Evolutionary conservation across 2,329 filamentous ascomycete species (phyloP).

Genomic region (Dothiorella sarmentorum): DNA sequence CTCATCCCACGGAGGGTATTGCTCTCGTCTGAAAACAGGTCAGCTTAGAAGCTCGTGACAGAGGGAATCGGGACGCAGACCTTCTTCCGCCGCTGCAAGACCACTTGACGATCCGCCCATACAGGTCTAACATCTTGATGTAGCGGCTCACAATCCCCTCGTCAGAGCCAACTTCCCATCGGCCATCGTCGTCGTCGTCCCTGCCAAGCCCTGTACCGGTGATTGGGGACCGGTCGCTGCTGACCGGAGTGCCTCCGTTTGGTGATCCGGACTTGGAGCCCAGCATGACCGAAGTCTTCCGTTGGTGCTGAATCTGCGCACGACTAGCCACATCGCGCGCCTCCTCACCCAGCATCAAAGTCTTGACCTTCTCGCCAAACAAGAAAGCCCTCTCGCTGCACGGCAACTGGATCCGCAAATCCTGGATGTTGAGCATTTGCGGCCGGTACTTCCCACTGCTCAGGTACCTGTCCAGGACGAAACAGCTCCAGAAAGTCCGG

Average conservation of each 20-base stretch:
- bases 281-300: slow-evolving; percentile 44
- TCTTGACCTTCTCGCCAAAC: slow-evolving; percentile 57
- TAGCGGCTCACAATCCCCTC: slow-evolving; percentile 50
- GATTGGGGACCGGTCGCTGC: slow-evolving; percentile 3
- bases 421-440: slow-evolving; percentile 56
- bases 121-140: slow-evolving; percentile 53
- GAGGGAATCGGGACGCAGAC: slow-evolving; percentile 32
- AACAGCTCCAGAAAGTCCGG: slow-evolving; percentile 72
- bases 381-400: slow-evolving; percentile 65
- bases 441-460: slow-evolving; percentile 61
- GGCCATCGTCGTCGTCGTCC: slow-evolving; percentile 38
- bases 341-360: slow-evolving; percentile 47
- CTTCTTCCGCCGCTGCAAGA: slow-evolving; percentile 56
- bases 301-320: slow-evolving; percentile 42
- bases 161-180: slow-evolving; percentile 51
- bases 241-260: slow-evolving; percentile 18
- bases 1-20: slow-evolving; percentile 59
- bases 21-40: slow-evolving; percentile 46
- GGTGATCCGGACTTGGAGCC: slow-evolving; percentile 24
- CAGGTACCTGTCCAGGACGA: slow-evolving; percentile 68
- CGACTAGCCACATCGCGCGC: slow-evolving; percentile 34
- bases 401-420: slow-evolving; percentile 63
- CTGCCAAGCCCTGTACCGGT: slow-evolving; percentile 29
- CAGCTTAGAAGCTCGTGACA: slow-evolving; percentile 31
- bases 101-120: slow-evolving; percentile 55